These are phyloP conservation scores for Lobosporangium transversale DNA, from an alignment of 192 early-diverging fungal species.

Conservation along the genomic window DNA sequence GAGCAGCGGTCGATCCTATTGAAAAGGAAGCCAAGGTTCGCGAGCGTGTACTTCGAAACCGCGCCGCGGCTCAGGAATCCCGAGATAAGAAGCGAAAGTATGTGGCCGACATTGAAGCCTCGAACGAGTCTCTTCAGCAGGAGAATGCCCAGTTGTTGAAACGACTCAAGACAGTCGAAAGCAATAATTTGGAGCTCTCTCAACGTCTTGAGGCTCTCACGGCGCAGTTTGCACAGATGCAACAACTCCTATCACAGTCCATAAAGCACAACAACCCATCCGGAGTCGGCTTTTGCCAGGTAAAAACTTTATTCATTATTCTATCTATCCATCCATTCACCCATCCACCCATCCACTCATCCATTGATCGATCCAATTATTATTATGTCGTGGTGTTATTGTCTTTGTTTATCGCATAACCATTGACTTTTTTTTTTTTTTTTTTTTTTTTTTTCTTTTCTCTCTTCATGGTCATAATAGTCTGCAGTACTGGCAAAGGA, in stretches of 20 bases:
- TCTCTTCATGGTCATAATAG: background rate
- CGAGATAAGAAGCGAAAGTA: slow-evolving; percentile 79
- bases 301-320: slow-evolving; percentile 2
- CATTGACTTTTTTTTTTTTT: background rate
- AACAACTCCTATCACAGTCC: slow-evolving; percentile 46
- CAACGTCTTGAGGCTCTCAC: slow-evolving; percentile 45
- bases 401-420: background rate
- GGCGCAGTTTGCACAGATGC: slow-evolving; percentile 54
- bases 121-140: slow-evolving; percentile 60
- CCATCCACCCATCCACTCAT: slow-evolving; percentile 6
- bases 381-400: background rate
- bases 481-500: slow-evolving; percentile 58
- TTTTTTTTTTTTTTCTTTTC: background rate
- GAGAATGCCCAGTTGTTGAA: slow-evolving; percentile 62
- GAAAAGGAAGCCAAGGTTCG: slow-evolving; percentile 52
- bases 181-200: slow-evolving; percentile 54
- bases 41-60: slow-evolving; percentile 71
- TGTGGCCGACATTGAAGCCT: slow-evolving; percentile 64
- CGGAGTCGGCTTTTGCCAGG: slow-evolving; percentile 56
- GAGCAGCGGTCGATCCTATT: slow-evolving; percentile 21
- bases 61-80: slow-evolving; percentile 80
- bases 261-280: slow-evolving; percentile 40
- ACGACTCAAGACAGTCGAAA: slow-evolving; percentile 61
- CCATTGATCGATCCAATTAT: slow-evolving; percentile 12
- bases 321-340: slow-evolving; percentile 13